Evolutionary conservation across 768 basidiomycete genomes (phyloP), one percentile per base, ranked within the genome.

Genomic region (Holtermanniella nyarrowii): DNA sequence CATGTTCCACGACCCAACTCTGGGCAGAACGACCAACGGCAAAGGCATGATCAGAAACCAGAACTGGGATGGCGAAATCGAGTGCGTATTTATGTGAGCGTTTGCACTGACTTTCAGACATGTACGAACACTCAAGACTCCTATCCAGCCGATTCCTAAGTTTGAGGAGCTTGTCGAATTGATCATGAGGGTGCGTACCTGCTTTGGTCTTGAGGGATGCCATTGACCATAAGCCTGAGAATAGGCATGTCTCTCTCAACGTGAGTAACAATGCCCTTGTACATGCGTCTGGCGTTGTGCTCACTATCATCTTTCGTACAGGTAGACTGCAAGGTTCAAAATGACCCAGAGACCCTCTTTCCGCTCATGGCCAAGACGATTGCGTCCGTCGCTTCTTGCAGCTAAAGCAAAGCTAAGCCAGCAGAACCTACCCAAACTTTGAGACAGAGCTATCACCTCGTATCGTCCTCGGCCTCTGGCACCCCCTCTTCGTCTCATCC

Each of bases 311-410:
- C 39, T 12, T 14, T 21, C 22, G 42, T 62, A 27, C 44, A 73
- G 65, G 63, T 73, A 46, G 73, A 74, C 52, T 67, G 69, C 61
- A 74, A 74, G 65, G 65, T 69, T 59, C 69, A 60, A 52, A 68
- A 62, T 44, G 60, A 63, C 48, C 69, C 71, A 5, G 66, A 69
- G 48, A 60, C 31, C 42, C 55, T 72, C 7, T 72, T 72, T 44
- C 53, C 48, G 26, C 48, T 46, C 58, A 72, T 74, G 68, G 60
- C 69, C 11, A 51, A 65, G 16, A 63, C 69, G 53, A 63, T 72
- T 23, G 37, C 60, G 63, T 63, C 21, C 42, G 57, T 44, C 41
- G 42, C 10, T 13, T 25, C 20, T 11, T n/a, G 13, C 21, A 25
- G 11, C 12, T 44, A 46, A 45, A n/a, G 44, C 39, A 21, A 26